Evolutionary conservation across 1,284 basidiomycete genomes (phyloP).

Genomic region (Pterulicium gracile): DNA sequence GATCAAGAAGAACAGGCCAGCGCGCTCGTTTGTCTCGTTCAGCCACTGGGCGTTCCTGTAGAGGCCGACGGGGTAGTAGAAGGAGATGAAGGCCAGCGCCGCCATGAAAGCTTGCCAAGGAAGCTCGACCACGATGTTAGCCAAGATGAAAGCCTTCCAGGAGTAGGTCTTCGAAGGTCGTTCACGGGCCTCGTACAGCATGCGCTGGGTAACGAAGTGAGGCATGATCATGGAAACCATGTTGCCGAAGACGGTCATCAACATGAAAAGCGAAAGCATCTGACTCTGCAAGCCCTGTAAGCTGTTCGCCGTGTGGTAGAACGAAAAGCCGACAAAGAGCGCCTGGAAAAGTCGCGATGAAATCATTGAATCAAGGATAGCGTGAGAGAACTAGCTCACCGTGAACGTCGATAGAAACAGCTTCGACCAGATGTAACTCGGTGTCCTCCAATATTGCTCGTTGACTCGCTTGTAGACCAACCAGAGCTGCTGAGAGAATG

Average conservation of each 20-base stretch:
- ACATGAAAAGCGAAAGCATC: conserved; percentile 35
- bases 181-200: conserved; percentile 66
- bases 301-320: conserved; percentile 47
- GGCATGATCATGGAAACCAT: conserved; percentile 19
- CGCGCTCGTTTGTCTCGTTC: background rate
- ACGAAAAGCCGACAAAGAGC: conserved; percentile 53
- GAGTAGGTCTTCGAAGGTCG: conserved; percentile 49
- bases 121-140: conserved; percentile 11
- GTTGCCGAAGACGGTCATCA: conserved; percentile 17
- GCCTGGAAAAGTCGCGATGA: conserved; percentile 7
- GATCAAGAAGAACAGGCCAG: background rate
- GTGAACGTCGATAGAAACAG: conserved; percentile 29
- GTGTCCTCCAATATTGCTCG: conserved; percentile 29
- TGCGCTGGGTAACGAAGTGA: conserved; percentile 20
- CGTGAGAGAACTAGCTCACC: conserved; percentile 18
- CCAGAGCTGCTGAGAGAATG: conserved; percentile 28
- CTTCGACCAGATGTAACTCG: conserved; percentile 62
- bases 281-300: conserved; percentile 61
- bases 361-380: background rate
- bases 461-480: conserved; percentile 21
- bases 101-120: conserved; percentile 15
- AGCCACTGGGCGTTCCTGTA: background rate
- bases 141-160: conserved; percentile 28
- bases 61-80: background rate
- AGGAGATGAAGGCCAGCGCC: conserved; percentile 11